Conservation (phyloP, 2,329 filamentous ascomycete species). For the Ophiostoma sp. region DNA sequence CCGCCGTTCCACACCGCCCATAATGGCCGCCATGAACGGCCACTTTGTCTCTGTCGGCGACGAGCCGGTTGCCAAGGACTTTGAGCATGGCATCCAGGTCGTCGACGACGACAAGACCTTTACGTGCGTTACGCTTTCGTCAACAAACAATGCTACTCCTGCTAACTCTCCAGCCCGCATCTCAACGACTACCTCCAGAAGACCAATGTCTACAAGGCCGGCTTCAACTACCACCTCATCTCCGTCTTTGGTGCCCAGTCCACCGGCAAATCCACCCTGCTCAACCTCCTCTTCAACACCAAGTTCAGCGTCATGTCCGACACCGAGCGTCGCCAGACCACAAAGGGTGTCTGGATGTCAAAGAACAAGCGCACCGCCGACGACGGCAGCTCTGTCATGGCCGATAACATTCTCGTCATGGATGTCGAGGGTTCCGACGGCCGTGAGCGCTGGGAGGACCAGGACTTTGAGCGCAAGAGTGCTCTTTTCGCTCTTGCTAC, state of each 20-base stretch:
- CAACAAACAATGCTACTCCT: not conserved
- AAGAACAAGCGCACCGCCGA: conserved; percentile 73
- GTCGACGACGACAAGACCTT: conserved; percentile 95
- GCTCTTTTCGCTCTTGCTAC: conserved; percentile 95
- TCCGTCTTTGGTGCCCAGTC: conserved; percentile 98
- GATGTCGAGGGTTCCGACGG: conserved; percentile 98
- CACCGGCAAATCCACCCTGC: conserved; percentile 92
- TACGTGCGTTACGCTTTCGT: conserved; percentile 59
- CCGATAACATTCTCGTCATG: conserved; percentile 98
- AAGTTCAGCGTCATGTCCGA: conserved; percentile 98
- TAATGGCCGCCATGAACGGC: conserved; percentile 60
- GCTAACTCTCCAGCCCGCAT: conserved; percentile 52
- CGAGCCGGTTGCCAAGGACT: conserved; percentile 59
- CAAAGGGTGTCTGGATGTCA: conserved; percentile 99
- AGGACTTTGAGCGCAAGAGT: conserved; percentile 98
- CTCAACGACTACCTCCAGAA: conserved; percentile 75
- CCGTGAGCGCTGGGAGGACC: conserved; percentile 91
- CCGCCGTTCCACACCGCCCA: conserved; percentile 15
- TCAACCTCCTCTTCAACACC: conserved; percentile 94
- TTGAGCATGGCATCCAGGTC: conserved; percentile 93
- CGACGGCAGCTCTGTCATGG: conserved; percentile 60
- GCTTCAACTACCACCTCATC: conserved; percentile 99
- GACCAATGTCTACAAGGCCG: conserved; percentile 75
- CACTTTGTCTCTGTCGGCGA: conserved; percentile 72
- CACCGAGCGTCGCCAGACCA: conserved; percentile 87